Evolutionary conservation across 176 grass and related monocot species (phyloP).

Genomic region (Rhipidocladum racemiflorum): DNA sequence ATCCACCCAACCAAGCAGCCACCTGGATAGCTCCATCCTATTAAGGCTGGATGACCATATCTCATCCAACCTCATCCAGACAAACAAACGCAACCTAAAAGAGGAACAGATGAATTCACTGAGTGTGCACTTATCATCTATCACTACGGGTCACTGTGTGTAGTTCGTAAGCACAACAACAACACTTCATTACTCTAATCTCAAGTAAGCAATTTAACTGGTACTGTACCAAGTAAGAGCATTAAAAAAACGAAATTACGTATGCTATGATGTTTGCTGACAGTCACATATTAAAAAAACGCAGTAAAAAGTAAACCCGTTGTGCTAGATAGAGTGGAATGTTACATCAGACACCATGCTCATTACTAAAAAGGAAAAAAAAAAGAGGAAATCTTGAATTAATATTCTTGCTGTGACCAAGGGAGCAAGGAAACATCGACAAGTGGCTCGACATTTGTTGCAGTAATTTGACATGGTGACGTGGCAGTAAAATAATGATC

Average conservation of each 20-base stretch:
- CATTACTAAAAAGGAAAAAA: too few relatives aligned
- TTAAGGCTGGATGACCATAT: too few relatives aligned
- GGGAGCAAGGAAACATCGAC: neutral
- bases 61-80: too few relatives aligned
- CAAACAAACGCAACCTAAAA: too few relatives aligned
- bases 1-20: too few relatives aligned
- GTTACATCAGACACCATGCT: neutral
- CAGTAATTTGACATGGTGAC: neutral
- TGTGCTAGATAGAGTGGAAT: neutral
- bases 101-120: too few relatives aligned
- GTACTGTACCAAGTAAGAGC: neutral
- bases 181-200: too few relatives aligned
- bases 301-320: neutral
- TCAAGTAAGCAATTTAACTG: neutral
- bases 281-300: too few relatives aligned
- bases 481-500: neutral
- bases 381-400: neutral
- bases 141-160: too few relatives aligned
- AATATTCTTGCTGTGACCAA: conserved; percentile 25
- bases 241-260: neutral
- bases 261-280: neutral
- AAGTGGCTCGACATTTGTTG: neutral
- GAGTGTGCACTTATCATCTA: neutral
- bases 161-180: neutral
- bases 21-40: too few relatives aligned